Base-by-base conservation (phyloP, 75 land plant genomes). In the Pinus tabuliformis region DNA sequence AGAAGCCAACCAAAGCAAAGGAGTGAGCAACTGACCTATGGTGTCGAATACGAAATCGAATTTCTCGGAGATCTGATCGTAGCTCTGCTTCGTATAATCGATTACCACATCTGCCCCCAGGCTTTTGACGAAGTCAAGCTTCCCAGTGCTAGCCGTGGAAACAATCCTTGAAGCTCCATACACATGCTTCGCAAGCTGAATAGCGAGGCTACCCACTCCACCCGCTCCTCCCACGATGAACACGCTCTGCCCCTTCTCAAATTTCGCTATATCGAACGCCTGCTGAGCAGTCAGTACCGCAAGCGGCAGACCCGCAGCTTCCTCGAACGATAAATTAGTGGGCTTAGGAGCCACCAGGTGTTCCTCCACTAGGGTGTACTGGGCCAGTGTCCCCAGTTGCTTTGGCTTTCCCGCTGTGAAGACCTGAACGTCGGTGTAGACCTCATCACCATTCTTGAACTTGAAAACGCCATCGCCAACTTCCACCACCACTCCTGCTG, bases 1-100 rank as follows among this genome's bases (percentile, higher is more conserved):
- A 11, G 7, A 33, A n/a, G 11, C 1, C 54, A 49, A 9, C 1
- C 2, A 54, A 75, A 4, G 3, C 12, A 49, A 56, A 16, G 22
- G 22, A 62, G 3, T 62, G 58, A 74, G 12, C 2, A 6, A 73
- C 74, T 78, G 79, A 88, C 90, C 90, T 72, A 86, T 78, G 56
- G 83, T 76, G 56, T 88, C 90, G 17, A 80, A 82, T 57, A 88
- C 89, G 20, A 88, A 68, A 70, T 88, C 90, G 56, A 76, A 88
- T 73, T 86, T 88, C 58, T 86, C 90, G 3, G 75, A 20, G 3
- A 86, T 39, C 6, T 86, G 83, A 60, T 83, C 89, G 59, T 62
- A 83, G 9, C 74, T 81, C 24, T 71, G 57, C 70, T 80, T 83
- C 62, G 82, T 89, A 59, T 89, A 89, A 60, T 89, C 90, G 26